Base-by-base conservation (phyloP, 345 rosid genomes). In the Eucalyptus curtisii region DNA sequence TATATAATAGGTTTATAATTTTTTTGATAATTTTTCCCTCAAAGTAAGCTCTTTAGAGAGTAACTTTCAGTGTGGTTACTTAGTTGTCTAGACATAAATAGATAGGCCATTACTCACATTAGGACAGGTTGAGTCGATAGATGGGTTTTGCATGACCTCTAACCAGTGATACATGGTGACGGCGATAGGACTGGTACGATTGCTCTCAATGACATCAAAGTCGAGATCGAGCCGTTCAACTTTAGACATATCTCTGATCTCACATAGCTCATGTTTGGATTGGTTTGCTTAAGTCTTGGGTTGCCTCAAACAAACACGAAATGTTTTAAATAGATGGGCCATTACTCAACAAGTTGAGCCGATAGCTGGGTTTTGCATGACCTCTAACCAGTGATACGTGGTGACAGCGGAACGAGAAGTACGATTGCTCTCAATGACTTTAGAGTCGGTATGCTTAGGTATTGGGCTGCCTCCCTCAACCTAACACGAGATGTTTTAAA, bases 151-250 rank as follows among this genome's bases (percentile, higher is more conserved):
- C 37, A 8, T 64, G 76, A 64, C 76, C 22, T 64, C 11, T 64
- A 64, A 2, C 20, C 33, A 30, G 2, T 15, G 76, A 61, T 30
- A 30, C 33, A 61, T 5, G 17, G 68, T 13, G 68, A 30, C 1
- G 0, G 15, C 2, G 33, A 6, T 13, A 6, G 8, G 33, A 27
- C 33, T 1, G 0, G 17, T 6, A 61, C 14, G 8, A 52, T 61
- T 27, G 33, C 68, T 61, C 68, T 61, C 68, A 61, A 61, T 61
- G 68, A 61, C 68, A 61, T 27, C 3, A 61, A 2, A 61, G 17
- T 61, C 15, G 1, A 61, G 8, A 61, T 27, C 4, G 0, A 61
- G 68, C 68, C 0, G 7, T 27, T 61, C 16, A 13, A 61, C 33
- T 13, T 61, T 30, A 30, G 4, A 30, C 1, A 6, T 27, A 30